Base-by-base conservation (phyloP, 1,284 basidiomycete genomes). In the Leccinum solheimii region DNA sequence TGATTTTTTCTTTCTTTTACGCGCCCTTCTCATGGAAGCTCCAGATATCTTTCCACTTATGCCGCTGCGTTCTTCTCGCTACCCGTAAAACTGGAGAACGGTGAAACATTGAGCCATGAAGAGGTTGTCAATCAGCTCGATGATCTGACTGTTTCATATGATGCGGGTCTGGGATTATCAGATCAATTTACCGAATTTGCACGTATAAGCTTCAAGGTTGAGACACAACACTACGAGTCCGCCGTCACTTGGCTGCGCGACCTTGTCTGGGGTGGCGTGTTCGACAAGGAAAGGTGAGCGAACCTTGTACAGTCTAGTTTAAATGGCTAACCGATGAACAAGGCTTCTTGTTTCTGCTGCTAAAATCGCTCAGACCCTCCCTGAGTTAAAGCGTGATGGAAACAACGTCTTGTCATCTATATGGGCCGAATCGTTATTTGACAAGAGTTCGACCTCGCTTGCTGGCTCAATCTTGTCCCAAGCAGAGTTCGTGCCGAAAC, bases 371-470 rank as follows among this genome's bases (percentile, higher is more conserved):
- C 97, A 98, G 75, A 89, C 89, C 27, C 80, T 99, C n/a, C 97
- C 97, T 0, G 90, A 95, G 70, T 82, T 94, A 72, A 99, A 98
- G 81, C 85, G 97, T 52, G 91, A 95, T 69, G 97, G 96, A 1
- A 86, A 81, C 69, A 88, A 85, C 23, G 90, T 99, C 11, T 81
- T 95, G 50, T 82, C 83, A 27, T 90, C 94, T 8, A 80, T 95
- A 49, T 88, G 85, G 75, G 78, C 86, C 26, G 83, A 88, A 59
- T 70, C 95, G 45, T 74, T 95, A 36, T 93, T 86, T 69, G 84
- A 86, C 64, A 81, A 86, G 59, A 85, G 81, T 62, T 95, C 94
- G 11, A 92, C 94, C 1, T 86, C 86, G 16, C 84, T 90, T 38
- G 84, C 88, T 50, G 86, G 85, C 68, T 84, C 86, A 43, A 79